Evolutionary conservation across 129 eudicot genomes (phyloP).

Genomic region (Heracleum sosnowskyi): DNA sequence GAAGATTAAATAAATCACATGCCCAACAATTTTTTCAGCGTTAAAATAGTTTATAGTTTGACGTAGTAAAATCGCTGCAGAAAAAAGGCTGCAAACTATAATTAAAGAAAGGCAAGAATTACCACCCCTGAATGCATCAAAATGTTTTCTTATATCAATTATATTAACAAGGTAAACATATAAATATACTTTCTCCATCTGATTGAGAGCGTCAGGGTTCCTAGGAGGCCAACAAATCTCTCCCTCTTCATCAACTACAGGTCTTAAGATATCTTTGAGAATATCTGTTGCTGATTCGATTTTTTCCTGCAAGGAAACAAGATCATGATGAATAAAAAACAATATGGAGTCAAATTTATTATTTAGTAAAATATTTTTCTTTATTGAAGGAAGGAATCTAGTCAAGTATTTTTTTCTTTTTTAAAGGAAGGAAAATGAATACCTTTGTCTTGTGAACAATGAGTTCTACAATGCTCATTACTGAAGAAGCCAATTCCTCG

Average conservation of each 20-base stretch:
- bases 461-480: conserved; percentile 83
- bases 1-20: neutral
- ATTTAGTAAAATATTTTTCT: conserved; percentile 12
- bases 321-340: conserved; percentile 21
- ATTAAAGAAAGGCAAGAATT: neutral
- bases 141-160: neutral
- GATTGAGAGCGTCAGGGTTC: conserved; percentile 65
- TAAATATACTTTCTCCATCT: conserved; percentile 57
- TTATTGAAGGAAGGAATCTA: conserved; percentile 7
- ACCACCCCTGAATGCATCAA: neutral
- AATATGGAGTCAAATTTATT: conserved; percentile 11
- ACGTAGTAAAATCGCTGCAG: neutral
- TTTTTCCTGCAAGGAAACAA: conserved; percentile 59
- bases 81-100: neutral
- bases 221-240: conserved; percentile 91
- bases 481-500: conserved; percentile 71
- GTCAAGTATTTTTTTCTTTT: too few relatives aligned
- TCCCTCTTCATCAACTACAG: conserved; percentile 57
- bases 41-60: neutral
- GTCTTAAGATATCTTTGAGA: conserved; percentile 74
- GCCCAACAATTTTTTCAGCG: neutral
- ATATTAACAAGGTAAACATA: neutral
- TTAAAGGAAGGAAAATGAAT: conserved; percentile 24
- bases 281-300: conserved; percentile 88
- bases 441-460: conserved; percentile 87